These are phyloP conservation scores for Mortierella claussenii DNA, from an alignment of 192 early-diverging fungal species.

Conservation along the genomic window DNA sequence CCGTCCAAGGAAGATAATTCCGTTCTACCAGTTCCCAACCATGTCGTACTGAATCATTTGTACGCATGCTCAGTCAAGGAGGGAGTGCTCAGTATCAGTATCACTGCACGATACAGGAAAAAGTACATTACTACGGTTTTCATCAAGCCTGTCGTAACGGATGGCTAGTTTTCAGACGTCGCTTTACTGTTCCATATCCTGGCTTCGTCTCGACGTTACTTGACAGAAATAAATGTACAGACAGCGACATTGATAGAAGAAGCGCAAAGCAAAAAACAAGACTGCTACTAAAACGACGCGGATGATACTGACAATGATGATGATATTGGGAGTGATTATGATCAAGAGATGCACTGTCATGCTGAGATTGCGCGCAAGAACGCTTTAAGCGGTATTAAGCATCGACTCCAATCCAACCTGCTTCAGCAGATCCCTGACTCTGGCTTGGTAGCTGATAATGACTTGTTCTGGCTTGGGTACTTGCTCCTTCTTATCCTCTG, in stretches of 20 bases:
- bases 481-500: not conserved
- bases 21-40: slow-evolving; percentile 88
- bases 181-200: not conserved
- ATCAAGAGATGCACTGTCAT: too few relatives aligned
- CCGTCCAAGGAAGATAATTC: slow-evolving; percentile 81
- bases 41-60: slow-evolving; percentile 94
- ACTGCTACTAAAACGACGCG: too few relatives aligned
- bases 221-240: not conserved
- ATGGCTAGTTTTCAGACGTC: too few relatives aligned
- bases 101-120: slow-evolving; percentile 91
- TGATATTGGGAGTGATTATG: too few relatives aligned
- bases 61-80: slow-evolving; percentile 96
- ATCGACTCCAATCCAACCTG: slow-evolving; percentile 18
- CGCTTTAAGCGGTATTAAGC: slow-evolving; percentile 2
- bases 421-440: slow-evolving; percentile 18
- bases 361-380: too few relatives aligned
- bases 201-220: not conserved
- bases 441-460: slow-evolving; percentile 14
- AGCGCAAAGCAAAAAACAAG: not conserved
- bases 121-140: slow-evolving; percentile 69
- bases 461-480: slow-evolving; percentile 35
- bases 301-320: too few relatives aligned
- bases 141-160: slow-evolving; percentile 47
- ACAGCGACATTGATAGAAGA: not conserved
- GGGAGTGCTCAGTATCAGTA: slow-evolving; percentile 93